Evolutionary conservation across 768 basidiomycete species (phyloP).

Genomic region (Serendipita sp.): DNA sequence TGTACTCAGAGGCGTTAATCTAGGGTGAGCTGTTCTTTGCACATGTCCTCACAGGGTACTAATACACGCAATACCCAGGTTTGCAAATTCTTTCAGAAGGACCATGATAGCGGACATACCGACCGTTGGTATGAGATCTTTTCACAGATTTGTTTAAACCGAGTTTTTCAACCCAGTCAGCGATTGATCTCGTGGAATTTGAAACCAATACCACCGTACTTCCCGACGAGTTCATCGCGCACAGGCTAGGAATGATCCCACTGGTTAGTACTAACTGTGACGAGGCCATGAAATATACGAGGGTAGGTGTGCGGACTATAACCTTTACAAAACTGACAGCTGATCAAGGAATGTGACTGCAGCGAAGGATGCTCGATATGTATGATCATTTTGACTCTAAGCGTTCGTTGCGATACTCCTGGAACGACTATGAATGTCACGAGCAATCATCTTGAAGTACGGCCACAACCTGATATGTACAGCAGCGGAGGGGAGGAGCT

Average conservation of each 20-base stretch:
- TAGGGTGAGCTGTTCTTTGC: constrained; percentile 47
- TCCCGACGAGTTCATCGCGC: constrained; percentile 94
- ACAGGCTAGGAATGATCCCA: constrained; percentile 88
- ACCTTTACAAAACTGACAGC: constrained; percentile 1
- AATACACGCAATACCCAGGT: constrained; percentile 28
- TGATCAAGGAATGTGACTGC: constrained; percentile 76
- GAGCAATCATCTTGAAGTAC: constrained; percentile 62
- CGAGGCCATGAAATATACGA: constrained; percentile 66
- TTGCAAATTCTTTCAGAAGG: constrained; percentile 86
- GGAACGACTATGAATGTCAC: constrained; percentile 66
- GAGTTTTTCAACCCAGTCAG: constrained; percentile 25
- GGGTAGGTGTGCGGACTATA: constrained; percentile 24
- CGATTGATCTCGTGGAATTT: constrained; percentile 94
- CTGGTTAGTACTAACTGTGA: constrained; percentile 76
- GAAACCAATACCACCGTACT: constrained; percentile 81
- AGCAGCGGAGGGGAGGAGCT: constrained; percentile 44
- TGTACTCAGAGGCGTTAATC: constrained; percentile 87
- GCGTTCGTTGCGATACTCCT: constrained; percentile 55
- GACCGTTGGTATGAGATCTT: constrained; percentile 59
- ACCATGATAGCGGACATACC: constrained; percentile 95
- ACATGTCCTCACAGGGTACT: constrained; percentile 1
- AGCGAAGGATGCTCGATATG: constrained; percentile 70
- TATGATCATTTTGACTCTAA: constrained; percentile 65
- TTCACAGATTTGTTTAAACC: neutral
- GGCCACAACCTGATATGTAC: constrained; percentile 20